These are phyloP conservation scores for Ascochyta clinopodiicola DNA, from an alignment of 2,329 filamentous ascomycete genomes.

Conservation along the genomic window DNA sequence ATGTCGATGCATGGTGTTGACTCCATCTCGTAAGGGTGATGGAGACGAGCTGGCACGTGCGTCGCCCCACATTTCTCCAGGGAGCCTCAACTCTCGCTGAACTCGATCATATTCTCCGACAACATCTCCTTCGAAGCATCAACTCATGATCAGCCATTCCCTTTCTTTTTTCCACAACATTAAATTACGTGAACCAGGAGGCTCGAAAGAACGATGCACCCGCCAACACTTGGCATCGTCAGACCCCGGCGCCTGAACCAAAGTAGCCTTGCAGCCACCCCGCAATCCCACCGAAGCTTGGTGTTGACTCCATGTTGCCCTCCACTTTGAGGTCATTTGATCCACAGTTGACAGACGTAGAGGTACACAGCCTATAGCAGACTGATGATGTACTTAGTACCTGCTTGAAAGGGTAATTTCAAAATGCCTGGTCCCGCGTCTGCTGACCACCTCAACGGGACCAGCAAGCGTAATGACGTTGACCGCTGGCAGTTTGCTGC, in stretches of 20 bases:
- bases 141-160: neutral
- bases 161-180: neutral
- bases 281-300: conserved; percentile 13
- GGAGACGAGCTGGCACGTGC: neutral
- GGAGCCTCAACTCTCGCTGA: neutral
- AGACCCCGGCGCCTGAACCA: neutral
- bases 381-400: neutral
- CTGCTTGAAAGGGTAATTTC: neutral
- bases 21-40: neutral
- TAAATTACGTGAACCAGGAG: neutral
- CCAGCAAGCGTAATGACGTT: conserved; percentile 31
- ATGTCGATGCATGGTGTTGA: neutral
- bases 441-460: conserved; percentile 6
- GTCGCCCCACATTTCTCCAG: neutral
- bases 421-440: neutral
- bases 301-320: conserved; percentile 6
- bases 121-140: neutral
- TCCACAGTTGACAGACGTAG: neutral
- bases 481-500: conserved; percentile 6
- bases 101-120: neutral
- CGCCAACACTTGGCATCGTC: conserved; percentile 7
- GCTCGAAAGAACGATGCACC: neutral
- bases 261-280: conserved; percentile 13
- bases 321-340: conserved; percentile 15
- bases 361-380: conserved; percentile 3